phyloP scores from a whole-genome alignment of 148 eudicot genomes.

The Polygonum aviculare region DNA sequence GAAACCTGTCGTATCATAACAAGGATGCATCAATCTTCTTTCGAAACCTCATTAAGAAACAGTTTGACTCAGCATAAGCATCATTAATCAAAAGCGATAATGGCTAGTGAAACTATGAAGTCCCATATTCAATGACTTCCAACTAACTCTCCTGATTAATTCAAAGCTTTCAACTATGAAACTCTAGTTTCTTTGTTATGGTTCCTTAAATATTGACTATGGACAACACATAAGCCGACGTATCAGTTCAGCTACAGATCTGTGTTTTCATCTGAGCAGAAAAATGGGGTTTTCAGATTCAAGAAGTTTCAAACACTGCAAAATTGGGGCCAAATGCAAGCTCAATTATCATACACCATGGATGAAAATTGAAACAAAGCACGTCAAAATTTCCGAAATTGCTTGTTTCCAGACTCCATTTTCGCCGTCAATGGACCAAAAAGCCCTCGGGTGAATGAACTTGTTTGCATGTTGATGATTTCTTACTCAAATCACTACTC shows the following conservation, averaged over 20 bases:
- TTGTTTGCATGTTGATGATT: background rate
- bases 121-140: background rate
- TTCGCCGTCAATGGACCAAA: background rate
- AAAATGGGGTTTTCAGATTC: background rate
- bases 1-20: slow-evolving; percentile 34
- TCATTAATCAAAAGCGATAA: background rate
- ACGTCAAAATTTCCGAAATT: background rate
- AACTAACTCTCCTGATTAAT: background rate
- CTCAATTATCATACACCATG: background rate
- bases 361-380: background rate
- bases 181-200: background rate
- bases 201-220: background rate
- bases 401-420: background rate
- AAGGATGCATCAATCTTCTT: background rate
- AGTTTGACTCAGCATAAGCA: background rate
- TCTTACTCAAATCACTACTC: background rate
- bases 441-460: background rate
- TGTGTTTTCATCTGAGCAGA: background rate
- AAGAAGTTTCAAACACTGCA: background rate
- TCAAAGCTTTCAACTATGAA: background rate
- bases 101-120: background rate
- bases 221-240: background rate
- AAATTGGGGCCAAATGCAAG: background rate
- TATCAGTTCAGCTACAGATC: background rate
- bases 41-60: background rate